Percentiles rank a stretch among this genome's conserved stretches.
Evolutionary conservation across 495 filamentous ascomycete genomes (phyloP).

Genomic region (Glonium stellatum): DNA sequence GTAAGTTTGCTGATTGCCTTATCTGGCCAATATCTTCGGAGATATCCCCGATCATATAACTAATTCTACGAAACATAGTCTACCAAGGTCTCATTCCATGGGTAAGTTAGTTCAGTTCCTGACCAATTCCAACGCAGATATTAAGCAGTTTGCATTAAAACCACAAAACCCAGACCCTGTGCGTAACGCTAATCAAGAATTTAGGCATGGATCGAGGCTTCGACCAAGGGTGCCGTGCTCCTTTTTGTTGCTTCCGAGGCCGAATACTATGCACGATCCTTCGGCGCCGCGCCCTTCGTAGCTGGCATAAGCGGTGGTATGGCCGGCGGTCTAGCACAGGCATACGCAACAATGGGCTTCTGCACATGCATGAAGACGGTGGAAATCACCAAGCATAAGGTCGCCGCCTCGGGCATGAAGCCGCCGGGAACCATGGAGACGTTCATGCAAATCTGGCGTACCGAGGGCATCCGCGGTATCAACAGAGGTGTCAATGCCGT

Average conservation of each 20-base stretch:
- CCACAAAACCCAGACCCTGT: no score
- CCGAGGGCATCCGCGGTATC: slow-evolving; percentile 91
- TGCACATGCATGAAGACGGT: slow-evolving; percentile 99
- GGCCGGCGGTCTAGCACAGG: slow-evolving; percentile 89
- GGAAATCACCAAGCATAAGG: slow-evolving; percentile 97
- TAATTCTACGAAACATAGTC: slow-evolving; percentile 50
- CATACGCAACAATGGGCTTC: slow-evolving; percentile 99
- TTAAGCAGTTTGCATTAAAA: no score
- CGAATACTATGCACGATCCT: slow-evolving; percentile 78
- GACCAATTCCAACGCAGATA: no score
- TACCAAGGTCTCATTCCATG: slow-evolving; percentile 99
- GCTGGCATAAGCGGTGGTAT: slow-evolving; percentile 89
- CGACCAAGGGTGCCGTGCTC: slow-evolving; percentile 96
- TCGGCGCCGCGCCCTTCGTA: slow-evolving; percentile 78
- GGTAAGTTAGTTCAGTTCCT: slow-evolving; percentile 38
- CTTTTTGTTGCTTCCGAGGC: slow-evolving; percentile 98
- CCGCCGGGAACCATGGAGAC: slow-evolving; percentile 82
- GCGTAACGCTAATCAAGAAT: neutral
- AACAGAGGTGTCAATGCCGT: slow-evolving; percentile 98
- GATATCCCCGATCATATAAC: slow-evolving; percentile 6
- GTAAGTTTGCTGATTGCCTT: slow-evolving; percentile 51
- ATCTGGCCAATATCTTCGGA: neutral
- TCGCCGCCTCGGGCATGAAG: slow-evolving; percentile 74
- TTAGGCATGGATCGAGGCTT: slow-evolving; percentile 96
- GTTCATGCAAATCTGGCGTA: slow-evolving; percentile 94